A percentile compares a stretch with the other conserved stretches of the same genome.
Evolutionary conservation across 371 early-diverging fungal genomes (phyloP).

Genomic region (Blastocladiella emersonii): DNA sequence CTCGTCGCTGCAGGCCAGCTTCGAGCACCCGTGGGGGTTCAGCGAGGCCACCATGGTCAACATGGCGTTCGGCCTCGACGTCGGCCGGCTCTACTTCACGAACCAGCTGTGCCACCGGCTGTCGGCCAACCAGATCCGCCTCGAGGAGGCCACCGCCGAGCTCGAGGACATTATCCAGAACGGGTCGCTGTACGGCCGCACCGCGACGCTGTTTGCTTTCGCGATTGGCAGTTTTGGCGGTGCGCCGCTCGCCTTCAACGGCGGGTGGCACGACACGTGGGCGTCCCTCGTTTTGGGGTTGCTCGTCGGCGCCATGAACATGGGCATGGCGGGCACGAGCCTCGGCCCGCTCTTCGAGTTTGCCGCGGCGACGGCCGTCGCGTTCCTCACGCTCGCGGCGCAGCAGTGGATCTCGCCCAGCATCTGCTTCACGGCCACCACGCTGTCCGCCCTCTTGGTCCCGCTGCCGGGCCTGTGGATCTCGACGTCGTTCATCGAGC

Average conservation of each 20-base stretch:
- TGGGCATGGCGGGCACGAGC: background rate
- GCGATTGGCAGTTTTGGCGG: background rate
- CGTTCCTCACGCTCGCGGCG: background rate
- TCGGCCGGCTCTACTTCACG: background rate
- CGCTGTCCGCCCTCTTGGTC: background rate
- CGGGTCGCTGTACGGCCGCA: background rate
- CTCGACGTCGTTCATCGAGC: background rate
- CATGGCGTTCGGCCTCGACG: background rate
- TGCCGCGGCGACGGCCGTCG: background rate
- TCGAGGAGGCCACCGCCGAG: background rate
- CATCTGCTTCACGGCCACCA: background rate
- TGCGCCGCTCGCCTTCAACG: background rate
- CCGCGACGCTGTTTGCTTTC: background rate
- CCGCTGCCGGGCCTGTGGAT: slow-evolving; percentile 1
- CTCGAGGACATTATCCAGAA: background rate
- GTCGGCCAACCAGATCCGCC: background rate
- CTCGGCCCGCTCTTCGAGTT: slow-evolving; percentile 1
- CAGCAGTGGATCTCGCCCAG: background rate
- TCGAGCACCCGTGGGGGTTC: background rate
- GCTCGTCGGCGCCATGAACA: background rate
- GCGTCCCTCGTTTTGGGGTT: background rate
- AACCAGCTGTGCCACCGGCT: background rate
- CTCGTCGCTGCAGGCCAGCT: background rate
- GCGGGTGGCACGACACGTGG: background rate
- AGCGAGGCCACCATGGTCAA: background rate